Evolutionary conservation across 257 asterid genomes (phyloP), one percentile per base, ranked within the genome.

Genomic region (Primulina tabacum): DNA sequence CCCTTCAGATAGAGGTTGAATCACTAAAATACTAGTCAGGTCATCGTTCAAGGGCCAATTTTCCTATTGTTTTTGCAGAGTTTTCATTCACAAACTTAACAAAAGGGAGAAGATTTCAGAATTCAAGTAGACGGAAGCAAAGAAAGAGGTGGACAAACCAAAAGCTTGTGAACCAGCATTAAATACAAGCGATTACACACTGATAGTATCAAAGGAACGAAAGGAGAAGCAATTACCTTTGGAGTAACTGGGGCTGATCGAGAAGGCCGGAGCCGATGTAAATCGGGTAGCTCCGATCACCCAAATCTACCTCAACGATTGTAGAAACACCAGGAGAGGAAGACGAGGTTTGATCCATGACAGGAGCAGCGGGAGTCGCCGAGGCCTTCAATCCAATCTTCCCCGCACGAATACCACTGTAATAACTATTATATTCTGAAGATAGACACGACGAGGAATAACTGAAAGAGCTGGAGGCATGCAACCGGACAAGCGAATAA

Each of bases 261-360:
- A 94, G 92, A 67, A 94, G 93, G n/a, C 97, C 95, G 43, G 99
- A 71, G 16, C 97, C 99, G 17, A 94, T 94, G 75, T 94, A 94
- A 83, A 91, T 94, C 64, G 97, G 99, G 81, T 94, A 94, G 90
- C 97, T 94, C 78, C 97, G 96, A 74, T 82, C 68, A 16, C 99
- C 97, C 86, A 94, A 84, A 87, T 89, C 92, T 40, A 94, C 99
- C 72, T 89, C 93, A 5, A 94, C 99, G 73, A 77, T 69, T 2
- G 91, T 73, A 63, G 96, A 84, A 60, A 73, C 77, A 6, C 57
- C 78, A 29, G 90, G 73, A 64, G 79, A 60, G 17, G 83, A 56
- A 61, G 81, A 56, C 75, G 79, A 7, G 80, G 79, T 63, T 74
- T 77, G 91, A 74, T 90, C 96, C 92, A 88, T 81, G 67, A 78